Evolutionary conservation across 768 basidiomycete genomes (phyloP).

Genomic region (Lentinula aciculospora): DNA sequence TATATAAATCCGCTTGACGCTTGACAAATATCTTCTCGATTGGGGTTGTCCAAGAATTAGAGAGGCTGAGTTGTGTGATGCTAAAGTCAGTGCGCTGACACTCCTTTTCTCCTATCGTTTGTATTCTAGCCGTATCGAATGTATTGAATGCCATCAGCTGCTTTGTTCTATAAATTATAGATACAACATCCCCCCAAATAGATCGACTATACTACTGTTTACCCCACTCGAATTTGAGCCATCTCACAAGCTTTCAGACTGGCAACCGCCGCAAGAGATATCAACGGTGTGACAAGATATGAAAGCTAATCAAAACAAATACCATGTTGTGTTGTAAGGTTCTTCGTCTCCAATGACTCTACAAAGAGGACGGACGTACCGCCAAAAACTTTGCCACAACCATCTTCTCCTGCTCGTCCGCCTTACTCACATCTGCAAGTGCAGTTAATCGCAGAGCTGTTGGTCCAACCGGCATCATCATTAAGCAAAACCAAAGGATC

Average conservation of each 20-base stretch:
- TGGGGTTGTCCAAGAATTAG: no score
- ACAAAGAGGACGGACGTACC: background rate
- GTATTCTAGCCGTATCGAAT: no score
- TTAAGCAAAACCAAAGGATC: constrained; percentile 2
- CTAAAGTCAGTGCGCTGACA: no score
- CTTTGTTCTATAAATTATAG: no score
- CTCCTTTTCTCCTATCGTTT: no score
- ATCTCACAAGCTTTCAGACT: constrained; percentile 3
- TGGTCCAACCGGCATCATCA: constrained; percentile 6
- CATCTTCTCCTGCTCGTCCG: background rate
- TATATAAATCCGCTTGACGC: no score
- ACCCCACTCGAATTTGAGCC: background rate
- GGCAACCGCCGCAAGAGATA: background rate
- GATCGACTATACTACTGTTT: background rate
- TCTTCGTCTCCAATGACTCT: background rate
- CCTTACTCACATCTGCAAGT: background rate
- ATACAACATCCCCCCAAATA: background rate
- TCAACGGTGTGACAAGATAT: background rate
- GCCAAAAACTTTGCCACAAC: constrained; percentile 4
- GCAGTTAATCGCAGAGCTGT: background rate
- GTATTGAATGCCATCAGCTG: no score
- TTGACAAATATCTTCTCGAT: no score
- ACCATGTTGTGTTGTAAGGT: background rate
- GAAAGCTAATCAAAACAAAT: background rate
- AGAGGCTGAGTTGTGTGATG: no score